Percentiles rank a stretch among this genome's conserved stretches.
phyloP scores from a whole-genome alignment of 495 filamentous ascomycete species.

The Hypoxylon lienhwacheense region DNA sequence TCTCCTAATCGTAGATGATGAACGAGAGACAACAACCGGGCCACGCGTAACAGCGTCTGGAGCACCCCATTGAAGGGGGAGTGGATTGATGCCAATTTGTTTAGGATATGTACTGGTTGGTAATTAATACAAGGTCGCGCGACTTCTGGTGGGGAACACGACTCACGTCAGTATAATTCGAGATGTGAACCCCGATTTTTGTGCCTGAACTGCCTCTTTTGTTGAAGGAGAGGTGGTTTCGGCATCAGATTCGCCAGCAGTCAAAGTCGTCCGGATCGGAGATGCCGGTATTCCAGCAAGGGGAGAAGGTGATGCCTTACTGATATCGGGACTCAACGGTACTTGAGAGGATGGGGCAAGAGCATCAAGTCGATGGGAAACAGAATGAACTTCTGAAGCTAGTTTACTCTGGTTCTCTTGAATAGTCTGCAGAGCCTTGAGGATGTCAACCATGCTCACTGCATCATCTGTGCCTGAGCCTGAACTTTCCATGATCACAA shows the following conservation, averaged over 20 bases:
- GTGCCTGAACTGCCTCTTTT: conserved; percentile 26
- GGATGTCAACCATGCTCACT: conserved; percentile 53
- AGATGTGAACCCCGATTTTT: conserved; percentile 51
- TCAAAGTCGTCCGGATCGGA: conserved; percentile 11
- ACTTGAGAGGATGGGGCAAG: conserved; percentile 47
- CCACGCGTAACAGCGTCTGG: conserved; percentile 73
- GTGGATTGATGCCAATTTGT: conserved; percentile 88
- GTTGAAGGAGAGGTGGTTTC: conserved; percentile 21
- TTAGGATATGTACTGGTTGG: conserved; percentile 85
- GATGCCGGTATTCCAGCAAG: conserved; percentile 19
- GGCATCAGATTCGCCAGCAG: conserved; percentile 22
- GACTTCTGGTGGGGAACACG: conserved; percentile 7
- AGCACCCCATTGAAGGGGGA: conserved; percentile 86
- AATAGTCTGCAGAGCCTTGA: conserved; percentile 54
- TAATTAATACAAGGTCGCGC: conserved; percentile 2
- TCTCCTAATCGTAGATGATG: conserved; percentile 71
- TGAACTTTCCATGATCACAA: conserved; percentile 33
- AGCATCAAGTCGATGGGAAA: conserved; percentile 66
- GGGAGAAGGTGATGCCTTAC: conserved; percentile 17
- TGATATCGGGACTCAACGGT: conserved; percentile 34
- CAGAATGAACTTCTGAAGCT: conserved; percentile 62
- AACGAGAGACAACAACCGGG: conserved; percentile 87
- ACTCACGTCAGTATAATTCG: conserved; percentile 66
- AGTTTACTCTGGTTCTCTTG: conserved; percentile 61
- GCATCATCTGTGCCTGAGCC: conserved; percentile 21